Evolutionary conservation across 495 filamentous ascomycete genomes (phyloP).

Genomic region (Podospora australis): DNA sequence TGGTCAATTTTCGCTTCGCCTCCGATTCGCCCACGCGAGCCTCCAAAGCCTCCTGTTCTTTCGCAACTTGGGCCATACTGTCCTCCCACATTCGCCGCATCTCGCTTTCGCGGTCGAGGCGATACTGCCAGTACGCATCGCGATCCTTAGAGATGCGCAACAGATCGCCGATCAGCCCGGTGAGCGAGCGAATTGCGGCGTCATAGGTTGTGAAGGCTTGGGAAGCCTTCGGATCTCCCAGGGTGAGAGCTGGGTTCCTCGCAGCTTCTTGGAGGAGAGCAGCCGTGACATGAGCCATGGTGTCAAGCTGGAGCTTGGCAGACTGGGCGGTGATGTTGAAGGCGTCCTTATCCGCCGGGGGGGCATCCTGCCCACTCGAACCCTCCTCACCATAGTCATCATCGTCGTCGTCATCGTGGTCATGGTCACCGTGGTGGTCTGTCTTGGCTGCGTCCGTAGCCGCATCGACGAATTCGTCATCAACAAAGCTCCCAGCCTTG

Average conservation of each 20-base stretch:
- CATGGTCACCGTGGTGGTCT: constrained; percentile 12
- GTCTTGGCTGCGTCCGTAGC: constrained; percentile 28
- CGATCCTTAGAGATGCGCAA: constrained; percentile 87
- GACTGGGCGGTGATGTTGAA: constrained; percentile 95
- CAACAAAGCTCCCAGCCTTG: constrained; percentile 33
- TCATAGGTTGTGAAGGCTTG: constrained; percentile 86
- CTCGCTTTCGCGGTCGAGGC: constrained; percentile 80
- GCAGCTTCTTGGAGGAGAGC: constrained; percentile 69
- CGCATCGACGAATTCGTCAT: constrained; percentile 38
- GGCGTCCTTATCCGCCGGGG: constrained; percentile 73
- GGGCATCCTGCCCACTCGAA: constrained; percentile 69
- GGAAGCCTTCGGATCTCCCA: constrained; percentile 67
- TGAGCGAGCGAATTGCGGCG: constrained; percentile 78
- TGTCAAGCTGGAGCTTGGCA: constrained; percentile 83
- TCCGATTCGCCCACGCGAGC: constrained; percentile 83
- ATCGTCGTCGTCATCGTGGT: constrained; percentile 54
- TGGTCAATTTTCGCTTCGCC: constrained; percentile 80
- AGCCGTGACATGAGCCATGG: constrained; percentile 73
- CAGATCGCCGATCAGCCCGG: constrained; percentile 77
- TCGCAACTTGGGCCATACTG: constrained; percentile 89
- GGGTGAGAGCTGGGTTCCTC: constrained; percentile 58
- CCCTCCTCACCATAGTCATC: constrained; percentile 80
- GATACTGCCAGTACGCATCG: constrained; percentile 94
- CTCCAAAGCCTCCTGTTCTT: constrained; percentile 88
- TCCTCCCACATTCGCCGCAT: constrained; percentile 96